A percentile compares a stretch with the other conserved stretches of the same genome.
These are phyloP conservation scores for Vinca minor DNA, from an alignment of 257 asterid genomes.

Conservation along the genomic window DNA sequence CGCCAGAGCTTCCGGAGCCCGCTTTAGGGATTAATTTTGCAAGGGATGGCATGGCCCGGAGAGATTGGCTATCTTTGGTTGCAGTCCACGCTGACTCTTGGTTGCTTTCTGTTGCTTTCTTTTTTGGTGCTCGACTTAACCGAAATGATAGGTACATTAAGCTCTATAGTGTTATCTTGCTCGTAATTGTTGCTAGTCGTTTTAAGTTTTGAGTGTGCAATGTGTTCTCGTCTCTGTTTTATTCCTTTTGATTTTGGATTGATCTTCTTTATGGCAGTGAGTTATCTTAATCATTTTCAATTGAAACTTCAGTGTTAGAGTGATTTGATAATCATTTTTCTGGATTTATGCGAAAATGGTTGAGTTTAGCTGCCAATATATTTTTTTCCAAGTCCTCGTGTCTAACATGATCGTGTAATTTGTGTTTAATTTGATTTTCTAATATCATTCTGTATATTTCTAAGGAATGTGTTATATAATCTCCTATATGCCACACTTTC, in stretches of 20 bases:
- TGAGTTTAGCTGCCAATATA: not conserved
- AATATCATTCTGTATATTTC: not conserved
- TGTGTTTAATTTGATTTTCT: not conserved
- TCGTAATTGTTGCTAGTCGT: not conserved
- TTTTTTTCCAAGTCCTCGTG: not conserved
- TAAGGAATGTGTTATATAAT: not conserved
- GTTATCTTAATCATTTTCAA: not conserved
- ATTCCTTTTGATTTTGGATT: not conserved
- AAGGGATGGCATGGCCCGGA: slow-evolving; percentile 29
- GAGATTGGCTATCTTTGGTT: slow-evolving; percentile 28
- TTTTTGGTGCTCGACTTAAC: slow-evolving; percentile 31
- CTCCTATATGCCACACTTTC: not conserved
- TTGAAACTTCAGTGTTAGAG: no score
- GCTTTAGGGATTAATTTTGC: slow-evolving; percentile 33
- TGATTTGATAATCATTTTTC: not conserved
- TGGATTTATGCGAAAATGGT: not conserved
- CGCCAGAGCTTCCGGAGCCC: slow-evolving; percentile 30
- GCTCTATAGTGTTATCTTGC: not conserved
- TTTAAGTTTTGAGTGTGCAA: not conserved
- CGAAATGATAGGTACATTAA: slow-evolving; percentile 23
- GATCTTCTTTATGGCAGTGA: not conserved
- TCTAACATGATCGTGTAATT: not conserved
- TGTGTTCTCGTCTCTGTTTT: no score
- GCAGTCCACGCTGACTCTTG: slow-evolving; percentile 28
- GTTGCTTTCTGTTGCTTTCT: slow-evolving; percentile 28